A percentile compares a stretch with the other conserved stretches of the same genome.
Evolutionary conservation across 78 protist genomes (phyloP).

Genomic region (slime mould (Dictyostelium discoideum)): DNA sequence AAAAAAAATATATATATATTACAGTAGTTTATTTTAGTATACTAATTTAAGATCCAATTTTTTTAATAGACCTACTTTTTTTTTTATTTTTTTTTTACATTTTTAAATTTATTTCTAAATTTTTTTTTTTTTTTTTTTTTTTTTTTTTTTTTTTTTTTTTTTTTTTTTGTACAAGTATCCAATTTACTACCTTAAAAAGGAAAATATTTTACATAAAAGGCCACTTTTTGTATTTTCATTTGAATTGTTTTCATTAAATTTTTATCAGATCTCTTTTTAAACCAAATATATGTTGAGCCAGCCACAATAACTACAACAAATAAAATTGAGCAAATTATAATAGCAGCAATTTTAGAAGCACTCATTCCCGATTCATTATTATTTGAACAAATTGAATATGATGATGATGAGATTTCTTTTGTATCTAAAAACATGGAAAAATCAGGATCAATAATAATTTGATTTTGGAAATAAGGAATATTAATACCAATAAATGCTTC

Average conservation of each 20-base stretch:
- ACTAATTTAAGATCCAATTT: no score
- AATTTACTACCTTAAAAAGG: no score
- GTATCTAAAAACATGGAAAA: not conserved
- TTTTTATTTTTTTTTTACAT: no score
- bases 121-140: no score
- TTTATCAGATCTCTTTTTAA: no score
- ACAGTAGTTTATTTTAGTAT: no score
- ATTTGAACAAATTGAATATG: not conserved
- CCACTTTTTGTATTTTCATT: no score
- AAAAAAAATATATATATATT: not conserved
- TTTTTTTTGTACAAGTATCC: no score
- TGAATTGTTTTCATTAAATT: not conserved
- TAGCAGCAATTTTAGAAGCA: not conserved
- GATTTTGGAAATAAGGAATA: not conserved
- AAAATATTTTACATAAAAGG: no score
- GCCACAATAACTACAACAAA: not conserved
- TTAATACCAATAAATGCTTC: not conserved
- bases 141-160: no score
- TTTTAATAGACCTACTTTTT: no score
- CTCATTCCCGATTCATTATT: not conserved
- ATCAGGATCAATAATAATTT: not conserved
- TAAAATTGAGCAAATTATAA: not conserved
- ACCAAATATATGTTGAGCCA: not conserved
- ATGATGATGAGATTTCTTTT: not conserved
- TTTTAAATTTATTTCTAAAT: no score